phyloP scores from a whole-genome alignment of 768 basidiomycete genomes.

The Tephrocybe rancida region DNA sequence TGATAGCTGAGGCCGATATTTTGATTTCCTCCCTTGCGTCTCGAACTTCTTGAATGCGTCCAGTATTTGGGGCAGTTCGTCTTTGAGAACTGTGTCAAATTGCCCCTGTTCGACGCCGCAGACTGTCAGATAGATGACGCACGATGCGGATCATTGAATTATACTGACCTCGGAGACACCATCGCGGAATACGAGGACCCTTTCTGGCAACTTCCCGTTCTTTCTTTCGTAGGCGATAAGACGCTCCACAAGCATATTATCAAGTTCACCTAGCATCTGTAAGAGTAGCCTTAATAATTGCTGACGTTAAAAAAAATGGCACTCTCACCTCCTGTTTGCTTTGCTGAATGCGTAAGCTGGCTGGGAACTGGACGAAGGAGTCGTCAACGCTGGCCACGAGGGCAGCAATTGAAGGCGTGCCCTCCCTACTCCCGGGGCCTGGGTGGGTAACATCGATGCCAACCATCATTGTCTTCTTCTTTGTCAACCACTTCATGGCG shows the following conservation, averaged over 20 bases:
- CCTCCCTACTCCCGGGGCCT: slow-evolving; percentile 62
- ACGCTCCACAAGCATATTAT: slow-evolving; percentile 72
- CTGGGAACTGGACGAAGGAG: slow-evolving; percentile 77
- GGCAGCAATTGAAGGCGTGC: slow-evolving; percentile 83
- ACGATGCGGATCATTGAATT: background rate
- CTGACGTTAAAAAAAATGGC: background rate
- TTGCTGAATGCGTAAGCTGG: slow-evolving; percentile 68
- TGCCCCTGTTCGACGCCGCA: slow-evolving; percentile 56
- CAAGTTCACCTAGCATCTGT: slow-evolving; percentile 74
- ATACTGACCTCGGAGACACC: slow-evolving; percentile 75
- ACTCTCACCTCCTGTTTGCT: slow-evolving; percentile 46
- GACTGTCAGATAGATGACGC: background rate
- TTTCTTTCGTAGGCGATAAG: slow-evolving; percentile 56
- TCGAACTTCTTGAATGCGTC: slow-evolving; percentile 59
- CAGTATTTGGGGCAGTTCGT: slow-evolving; percentile 65
- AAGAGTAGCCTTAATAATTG: background rate
- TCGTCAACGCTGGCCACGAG: slow-evolving; percentile 78
- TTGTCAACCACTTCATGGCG: slow-evolving; percentile 66
- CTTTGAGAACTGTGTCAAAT: slow-evolving; percentile 58
- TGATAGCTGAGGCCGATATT: slow-evolving; percentile 64
- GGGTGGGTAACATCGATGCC: slow-evolving; percentile 88
- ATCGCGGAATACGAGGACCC: slow-evolving; percentile 76
- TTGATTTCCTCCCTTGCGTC: slow-evolving; percentile 38
- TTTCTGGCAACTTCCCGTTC: slow-evolving; percentile 61
- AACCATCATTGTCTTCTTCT: slow-evolving; percentile 77